These are phyloP conservation scores for Dactylonectria estremocensis DNA, from an alignment of 2,329 filamentous ascomycete species.

Conservation along the genomic window DNA sequence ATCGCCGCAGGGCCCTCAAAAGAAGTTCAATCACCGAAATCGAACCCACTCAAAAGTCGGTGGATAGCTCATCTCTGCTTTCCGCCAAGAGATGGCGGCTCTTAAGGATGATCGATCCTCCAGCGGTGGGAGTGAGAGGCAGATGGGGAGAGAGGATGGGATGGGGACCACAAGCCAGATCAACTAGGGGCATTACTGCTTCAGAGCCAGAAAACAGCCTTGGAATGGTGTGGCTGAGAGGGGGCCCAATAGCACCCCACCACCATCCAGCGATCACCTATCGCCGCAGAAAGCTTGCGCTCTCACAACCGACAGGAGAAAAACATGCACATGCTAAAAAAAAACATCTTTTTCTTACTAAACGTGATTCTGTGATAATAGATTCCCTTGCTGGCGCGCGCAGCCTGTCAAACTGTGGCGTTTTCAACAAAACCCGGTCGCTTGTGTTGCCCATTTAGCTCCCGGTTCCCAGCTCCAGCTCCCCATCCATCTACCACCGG, in stretches of 20 bases:
- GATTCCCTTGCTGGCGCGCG: slow-evolving; percentile 17
- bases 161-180: slow-evolving; percentile 50
- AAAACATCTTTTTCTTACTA: background rate
- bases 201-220: slow-evolving; percentile 2
- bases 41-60: too few relatives aligned
- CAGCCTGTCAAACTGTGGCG: slow-evolving; percentile 41
- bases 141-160: too few relatives aligned
- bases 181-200: slow-evolving; percentile 27
- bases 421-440: slow-evolving; percentile 20
- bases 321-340: slow-evolving; percentile 24
- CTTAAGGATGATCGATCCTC: too few relatives aligned
- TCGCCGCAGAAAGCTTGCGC: background rate
- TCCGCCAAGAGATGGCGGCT: too few relatives aligned
- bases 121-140: too few relatives aligned
- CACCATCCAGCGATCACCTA: background rate
- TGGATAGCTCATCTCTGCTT: too few relatives aligned
- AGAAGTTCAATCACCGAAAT: too few relatives aligned
- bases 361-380: slow-evolving; percentile 10
- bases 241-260: slow-evolving; percentile 43
- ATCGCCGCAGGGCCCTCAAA: too few relatives aligned
- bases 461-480: slow-evolving; percentile 7
- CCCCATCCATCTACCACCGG: slow-evolving; percentile 6
- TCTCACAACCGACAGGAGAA: slow-evolving; percentile 3
- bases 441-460: too few relatives aligned
- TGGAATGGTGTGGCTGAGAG: slow-evolving; percentile 43